Percentiles rank a stretch among this genome's conserved stretches.
Conservation (phyloP, 2,329 filamentous ascomycete genomes). For the Cordyceps tenuipes region DNA sequence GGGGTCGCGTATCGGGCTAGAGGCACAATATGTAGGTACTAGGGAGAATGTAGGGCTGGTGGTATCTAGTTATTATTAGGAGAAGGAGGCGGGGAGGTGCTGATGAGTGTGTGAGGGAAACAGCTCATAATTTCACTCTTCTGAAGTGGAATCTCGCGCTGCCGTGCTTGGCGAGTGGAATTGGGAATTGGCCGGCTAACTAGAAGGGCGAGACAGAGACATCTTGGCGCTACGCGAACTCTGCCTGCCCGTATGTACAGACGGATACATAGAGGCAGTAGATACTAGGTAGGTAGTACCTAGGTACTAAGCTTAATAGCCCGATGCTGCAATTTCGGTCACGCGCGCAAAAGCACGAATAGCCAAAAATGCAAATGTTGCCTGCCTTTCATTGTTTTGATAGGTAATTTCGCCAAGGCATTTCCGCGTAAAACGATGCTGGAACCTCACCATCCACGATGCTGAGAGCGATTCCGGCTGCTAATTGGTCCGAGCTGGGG, state of each 20-base stretch:
- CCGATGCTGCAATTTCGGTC: neutral
- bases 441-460: neutral
- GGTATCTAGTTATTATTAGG: neutral
- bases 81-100: no score
- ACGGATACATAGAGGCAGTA: no score
- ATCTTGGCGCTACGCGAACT: neutral
- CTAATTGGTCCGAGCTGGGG: neutral
- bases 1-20: neutral
- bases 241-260: neutral
- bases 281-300: neutral
- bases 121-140: no score
- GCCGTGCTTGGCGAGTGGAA: no score
- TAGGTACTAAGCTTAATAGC: no score
- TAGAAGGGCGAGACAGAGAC: neutral
- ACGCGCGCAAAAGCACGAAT: neutral
- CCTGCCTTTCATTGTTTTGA: neutral
- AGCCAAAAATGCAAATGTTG: neutral
- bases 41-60: neutral
- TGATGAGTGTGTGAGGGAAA: no score
- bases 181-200: no score
- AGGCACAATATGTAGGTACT: neutral
- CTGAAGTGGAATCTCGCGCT: no score
- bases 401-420: neutral
- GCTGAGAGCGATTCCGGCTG: neutral
- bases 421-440: constrained; percentile 3